phyloP scores from a whole-genome alignment of 768 basidiomycete species.

The Tricholomella constricta region DNA sequence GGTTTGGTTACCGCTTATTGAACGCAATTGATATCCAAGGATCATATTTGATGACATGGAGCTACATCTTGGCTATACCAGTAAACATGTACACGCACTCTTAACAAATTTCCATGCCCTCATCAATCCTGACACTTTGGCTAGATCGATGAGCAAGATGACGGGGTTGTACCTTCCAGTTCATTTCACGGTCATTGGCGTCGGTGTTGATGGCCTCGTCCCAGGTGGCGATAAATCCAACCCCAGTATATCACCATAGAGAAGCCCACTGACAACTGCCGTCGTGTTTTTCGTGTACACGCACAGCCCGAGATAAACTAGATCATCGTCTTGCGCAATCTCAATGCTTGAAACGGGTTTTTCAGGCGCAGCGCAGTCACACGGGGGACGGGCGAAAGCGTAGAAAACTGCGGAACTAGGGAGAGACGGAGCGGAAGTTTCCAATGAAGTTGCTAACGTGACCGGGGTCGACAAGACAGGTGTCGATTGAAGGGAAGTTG shows the following conservation, averaged over 20 bases:
- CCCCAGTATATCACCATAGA: conserved; percentile 6
- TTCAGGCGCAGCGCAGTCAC: background rate
- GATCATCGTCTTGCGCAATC: conserved; percentile 35
- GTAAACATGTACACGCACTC: too few species aligned
- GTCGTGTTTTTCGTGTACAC: conserved; percentile 48
- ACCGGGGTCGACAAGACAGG: conserved; percentile 17
- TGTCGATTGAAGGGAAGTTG: conserved; percentile 4
- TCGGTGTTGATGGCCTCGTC: conserved; percentile 3
- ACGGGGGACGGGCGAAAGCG: conserved; percentile 3
- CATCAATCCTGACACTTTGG: background rate
- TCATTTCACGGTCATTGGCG: background rate
- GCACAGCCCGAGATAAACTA: conserved; percentile 41
- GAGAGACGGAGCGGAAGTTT: background rate
- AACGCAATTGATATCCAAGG: too few species aligned
- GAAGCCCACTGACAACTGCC: conserved; percentile 32
- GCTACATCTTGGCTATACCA: too few species aligned
- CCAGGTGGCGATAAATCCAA: background rate
- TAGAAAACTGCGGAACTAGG: conserved; percentile 1
- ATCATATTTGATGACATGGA: too few species aligned
- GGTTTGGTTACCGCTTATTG: too few species aligned
- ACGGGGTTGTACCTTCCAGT: background rate
- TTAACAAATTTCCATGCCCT: background rate
- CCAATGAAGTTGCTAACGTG: background rate
- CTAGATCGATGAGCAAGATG: background rate
- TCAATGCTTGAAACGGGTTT: conserved; percentile 13